Evolutionary conservation across 108 stramenopile species (phyloP).

Genomic region (Phaeodactylum tricornutum): DNA sequence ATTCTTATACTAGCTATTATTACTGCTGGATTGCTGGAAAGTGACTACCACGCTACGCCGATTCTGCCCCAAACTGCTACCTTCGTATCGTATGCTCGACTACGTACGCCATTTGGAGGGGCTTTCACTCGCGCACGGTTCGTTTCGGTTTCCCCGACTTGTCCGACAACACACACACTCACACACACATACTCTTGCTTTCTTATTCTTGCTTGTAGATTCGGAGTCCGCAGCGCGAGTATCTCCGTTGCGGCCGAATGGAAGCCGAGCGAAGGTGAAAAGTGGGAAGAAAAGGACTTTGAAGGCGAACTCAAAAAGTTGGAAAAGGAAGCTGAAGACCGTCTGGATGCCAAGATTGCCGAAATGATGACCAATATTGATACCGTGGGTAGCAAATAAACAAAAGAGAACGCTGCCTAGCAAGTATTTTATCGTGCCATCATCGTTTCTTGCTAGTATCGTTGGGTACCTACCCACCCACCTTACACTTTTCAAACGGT

Average conservation of each 20-base stretch:
- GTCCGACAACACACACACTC: neutral
- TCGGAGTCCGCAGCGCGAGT: constrained; percentile 8
- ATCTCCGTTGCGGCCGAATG: constrained; percentile 23
- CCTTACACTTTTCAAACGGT: too few relatives aligned
- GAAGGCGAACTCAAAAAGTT: constrained; percentile 60
- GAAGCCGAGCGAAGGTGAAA: constrained; percentile 11
- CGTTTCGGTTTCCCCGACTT: neutral
- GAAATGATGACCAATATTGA: constrained; percentile 71
- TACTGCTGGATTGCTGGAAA: neutral
- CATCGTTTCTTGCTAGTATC: too few relatives aligned
- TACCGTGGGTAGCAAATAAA: constrained; percentile 21
- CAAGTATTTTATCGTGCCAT: too few relatives aligned
- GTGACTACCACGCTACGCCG: neutral
- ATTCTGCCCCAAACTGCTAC: neutral
- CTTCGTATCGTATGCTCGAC: neutral
- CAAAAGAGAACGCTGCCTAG: too few relatives aligned
- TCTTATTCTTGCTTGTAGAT: constrained; percentile 4
- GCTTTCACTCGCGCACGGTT: neutral
- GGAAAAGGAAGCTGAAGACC: constrained; percentile 69
- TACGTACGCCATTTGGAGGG: neutral
- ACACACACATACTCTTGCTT: constrained; percentile 2
- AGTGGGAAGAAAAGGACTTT: constrained; percentile 57
- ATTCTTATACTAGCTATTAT: neutral
- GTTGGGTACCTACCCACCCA: too few relatives aligned
- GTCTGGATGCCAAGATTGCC: constrained; percentile 65